Conservation (phyloP, 2,329 filamentous ascomycete genomes). For the Diaporthe citriasiana region DNA sequence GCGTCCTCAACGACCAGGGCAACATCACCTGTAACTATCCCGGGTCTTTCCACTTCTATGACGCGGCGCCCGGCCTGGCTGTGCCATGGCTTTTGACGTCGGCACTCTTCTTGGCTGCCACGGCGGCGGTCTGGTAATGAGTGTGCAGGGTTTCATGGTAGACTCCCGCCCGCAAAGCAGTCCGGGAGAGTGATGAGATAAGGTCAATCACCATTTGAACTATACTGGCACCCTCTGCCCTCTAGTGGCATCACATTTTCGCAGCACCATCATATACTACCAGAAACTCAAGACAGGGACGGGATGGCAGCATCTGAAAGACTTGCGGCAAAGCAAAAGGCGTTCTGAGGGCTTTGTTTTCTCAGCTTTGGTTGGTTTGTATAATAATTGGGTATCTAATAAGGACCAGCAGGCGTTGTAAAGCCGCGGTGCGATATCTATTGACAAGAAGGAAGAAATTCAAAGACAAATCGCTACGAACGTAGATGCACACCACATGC, state of each 20-base stretch:
- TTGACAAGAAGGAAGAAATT: background rate
- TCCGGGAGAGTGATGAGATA: background rate
- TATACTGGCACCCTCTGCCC: background rate
- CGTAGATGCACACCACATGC: background rate
- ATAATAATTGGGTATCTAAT: conserved; percentile 29
- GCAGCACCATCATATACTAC: conserved; percentile 3
- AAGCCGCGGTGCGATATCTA: conserved; percentile 27
- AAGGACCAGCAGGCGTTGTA: conserved; percentile 15
- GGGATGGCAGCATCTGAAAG: conserved; percentile 19
- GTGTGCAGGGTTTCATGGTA: background rate
- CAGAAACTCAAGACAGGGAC: background rate
- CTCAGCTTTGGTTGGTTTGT: conserved; percentile 1
- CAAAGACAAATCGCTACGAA: background rate
- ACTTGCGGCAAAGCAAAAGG: conserved; percentile 19
- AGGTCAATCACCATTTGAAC: conserved; percentile 17
- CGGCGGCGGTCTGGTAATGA: conserved; percentile 28
- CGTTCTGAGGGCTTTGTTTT: conserved; percentile 18
- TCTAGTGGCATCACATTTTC: background rate
- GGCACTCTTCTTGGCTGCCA: conserved; percentile 27
- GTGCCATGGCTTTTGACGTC: conserved; percentile 46
- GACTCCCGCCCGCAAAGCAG: background rate
- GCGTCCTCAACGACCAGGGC: conserved; percentile 43
- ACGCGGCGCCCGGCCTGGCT: conserved; percentile 47
- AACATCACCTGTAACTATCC: conserved; percentile 71
- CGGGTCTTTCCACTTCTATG: conserved; percentile 68